These are phyloP conservation scores for Kwoniella mangroviensis DNA, from an alignment of 768 basidiomycete species.

Conservation along the genomic window DNA sequence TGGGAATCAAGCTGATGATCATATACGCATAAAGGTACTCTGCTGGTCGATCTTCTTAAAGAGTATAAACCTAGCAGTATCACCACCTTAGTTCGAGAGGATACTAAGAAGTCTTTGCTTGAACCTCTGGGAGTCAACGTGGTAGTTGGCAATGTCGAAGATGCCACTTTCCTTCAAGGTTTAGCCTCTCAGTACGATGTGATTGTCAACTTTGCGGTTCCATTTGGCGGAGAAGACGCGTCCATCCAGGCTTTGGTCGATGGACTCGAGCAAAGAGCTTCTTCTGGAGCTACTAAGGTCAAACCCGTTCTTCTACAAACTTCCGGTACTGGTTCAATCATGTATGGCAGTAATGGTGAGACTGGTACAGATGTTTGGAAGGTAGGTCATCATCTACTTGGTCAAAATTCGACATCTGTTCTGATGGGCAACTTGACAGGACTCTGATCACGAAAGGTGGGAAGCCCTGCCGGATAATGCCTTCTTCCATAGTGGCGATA, in stretches of 20 bases:
- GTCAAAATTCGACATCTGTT: background rate
- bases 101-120: conserved; percentile 12
- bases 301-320: conserved; percentile 31
- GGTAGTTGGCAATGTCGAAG: conserved; percentile 21
- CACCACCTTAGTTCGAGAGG: conserved; percentile 24
- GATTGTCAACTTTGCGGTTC: conserved; percentile 30
- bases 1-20: background rate
- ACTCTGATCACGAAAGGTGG: conserved; percentile 28
- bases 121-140: conserved; percentile 18
- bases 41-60: conserved; percentile 23
- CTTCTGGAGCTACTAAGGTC: background rate
- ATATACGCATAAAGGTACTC: conserved; percentile 14
- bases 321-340: conserved; percentile 26
- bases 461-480: conserved; percentile 21
- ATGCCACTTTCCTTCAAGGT: conserved; percentile 10
- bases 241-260: conserved; percentile 29
- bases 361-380: conserved; percentile 27
- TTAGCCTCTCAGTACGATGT: conserved; percentile 16
- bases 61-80: conserved; percentile 10
- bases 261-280: conserved; percentile 20
- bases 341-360: conserved; percentile 26
- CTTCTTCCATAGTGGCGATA: conserved; percentile 29
- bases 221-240: conserved; percentile 26
- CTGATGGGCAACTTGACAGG: conserved; percentile 1
- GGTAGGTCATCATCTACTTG: conserved; percentile 2